These are phyloP conservation scores for Vigna mungo DNA, from an alignment of 306 rosid genomes.

Conservation along the genomic window DNA sequence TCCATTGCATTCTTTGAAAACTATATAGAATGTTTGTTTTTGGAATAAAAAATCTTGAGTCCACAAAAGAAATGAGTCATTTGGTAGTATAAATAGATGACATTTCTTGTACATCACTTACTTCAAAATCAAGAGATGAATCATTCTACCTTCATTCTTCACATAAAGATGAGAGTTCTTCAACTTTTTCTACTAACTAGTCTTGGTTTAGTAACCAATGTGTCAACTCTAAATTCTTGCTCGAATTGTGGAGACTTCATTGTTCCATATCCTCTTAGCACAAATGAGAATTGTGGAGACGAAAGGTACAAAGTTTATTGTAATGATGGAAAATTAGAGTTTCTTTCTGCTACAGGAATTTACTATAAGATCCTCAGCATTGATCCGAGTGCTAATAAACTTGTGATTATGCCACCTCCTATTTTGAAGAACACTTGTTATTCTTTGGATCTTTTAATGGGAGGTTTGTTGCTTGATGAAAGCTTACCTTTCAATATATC, in stretches of 20 bases:
- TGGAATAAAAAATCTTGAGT: background rate
- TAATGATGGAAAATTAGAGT: constrained; percentile 59
- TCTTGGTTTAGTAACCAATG: constrained; percentile 39
- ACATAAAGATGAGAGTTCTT: constrained; percentile 45
- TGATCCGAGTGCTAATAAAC: constrained; percentile 50
- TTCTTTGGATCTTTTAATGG: constrained; percentile 64
- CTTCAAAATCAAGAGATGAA: constrained; percentile 5
- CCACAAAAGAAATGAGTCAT: background rate
- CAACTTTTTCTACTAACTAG: constrained; percentile 38
- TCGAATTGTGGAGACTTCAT: constrained; percentile 63
- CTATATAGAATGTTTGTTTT: background rate
- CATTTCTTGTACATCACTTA: constrained; percentile 27
- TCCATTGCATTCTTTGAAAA: background rate
- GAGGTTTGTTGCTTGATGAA: constrained; percentile 70
- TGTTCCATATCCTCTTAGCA: constrained; percentile 89
- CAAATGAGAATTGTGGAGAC: constrained; percentile 67
- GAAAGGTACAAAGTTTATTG: constrained; percentile 69
- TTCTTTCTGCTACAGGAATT: constrained; percentile 64
- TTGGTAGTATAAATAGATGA: constrained; percentile 43
- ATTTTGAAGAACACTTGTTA: constrained; percentile 57
- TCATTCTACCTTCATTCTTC: constrained; percentile 25
- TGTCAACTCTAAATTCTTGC: constrained; percentile 52
- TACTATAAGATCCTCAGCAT: constrained; percentile 74
- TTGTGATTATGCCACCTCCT: constrained; percentile 66
- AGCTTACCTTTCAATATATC: constrained; percentile 76